Evolutionary conservation across 2,329 filamentous ascomycete genomes (phyloP).

Genomic region (Microcyclosporella mali): DNA sequence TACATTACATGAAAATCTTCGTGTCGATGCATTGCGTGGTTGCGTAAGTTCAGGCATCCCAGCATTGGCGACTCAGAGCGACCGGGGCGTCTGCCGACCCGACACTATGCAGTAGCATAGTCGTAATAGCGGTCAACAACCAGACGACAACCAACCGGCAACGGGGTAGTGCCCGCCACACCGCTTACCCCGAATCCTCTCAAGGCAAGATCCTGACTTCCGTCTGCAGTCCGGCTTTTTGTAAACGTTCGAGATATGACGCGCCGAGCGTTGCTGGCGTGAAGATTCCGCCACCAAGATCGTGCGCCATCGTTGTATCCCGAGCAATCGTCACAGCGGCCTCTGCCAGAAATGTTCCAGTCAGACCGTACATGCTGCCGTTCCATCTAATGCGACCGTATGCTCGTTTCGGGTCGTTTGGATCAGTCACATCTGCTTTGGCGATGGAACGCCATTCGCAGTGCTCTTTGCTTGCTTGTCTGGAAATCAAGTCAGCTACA

Average conservation of each 20-base stretch:
- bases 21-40: neutral
- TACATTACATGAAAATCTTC: neutral
- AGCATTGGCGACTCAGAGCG: constrained; percentile 1
- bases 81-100: neutral
- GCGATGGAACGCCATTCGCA: constrained; percentile 61
- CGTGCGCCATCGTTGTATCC: constrained; percentile 44
- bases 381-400: constrained; percentile 50
- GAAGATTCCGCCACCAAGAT: constrained; percentile 60
- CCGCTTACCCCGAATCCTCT: constrained; percentile 6
- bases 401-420: constrained; percentile 45
- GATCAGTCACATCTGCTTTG: constrained; percentile 49
- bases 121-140: constrained; percentile 11
- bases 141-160: constrained; percentile 11
- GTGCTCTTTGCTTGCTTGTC: constrained; percentile 50
- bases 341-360: constrained; percentile 57
- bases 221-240: constrained; percentile 57
- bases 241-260: constrained; percentile 57
- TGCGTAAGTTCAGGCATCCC: constrained; percentile 1
- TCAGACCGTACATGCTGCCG: constrained; percentile 63
- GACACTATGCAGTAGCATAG: neutral
- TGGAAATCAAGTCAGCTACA: constrained; percentile 33
- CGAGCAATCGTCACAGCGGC: constrained; percentile 61
- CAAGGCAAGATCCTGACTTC: constrained; percentile 39
- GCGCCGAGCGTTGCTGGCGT: constrained; percentile 68
- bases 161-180: constrained; percentile 1